Percentiles rank a stretch among this genome's conserved stretches.
These are phyloP conservation scores for Purshia tridentata DNA, from an alignment of 306 rosid genomes.

Conservation along the genomic window DNA sequence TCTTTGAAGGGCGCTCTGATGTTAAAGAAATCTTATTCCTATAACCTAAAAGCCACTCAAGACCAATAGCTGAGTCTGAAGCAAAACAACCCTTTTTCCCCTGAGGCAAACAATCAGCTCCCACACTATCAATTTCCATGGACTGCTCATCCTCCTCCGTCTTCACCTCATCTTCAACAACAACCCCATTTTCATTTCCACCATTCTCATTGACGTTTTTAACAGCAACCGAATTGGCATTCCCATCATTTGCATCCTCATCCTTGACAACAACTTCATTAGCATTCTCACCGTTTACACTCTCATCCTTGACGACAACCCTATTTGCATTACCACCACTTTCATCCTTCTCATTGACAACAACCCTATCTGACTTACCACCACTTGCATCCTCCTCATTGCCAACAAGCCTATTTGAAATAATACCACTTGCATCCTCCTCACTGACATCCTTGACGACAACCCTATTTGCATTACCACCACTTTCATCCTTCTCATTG, in stretches of 20 bases:
- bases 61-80: constrained; percentile 34
- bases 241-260: not conserved
- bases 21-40: constrained; percentile 62
- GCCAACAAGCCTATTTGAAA: not conserved
- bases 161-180: constrained; percentile 32
- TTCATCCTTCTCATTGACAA: not conserved
- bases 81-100: constrained; percentile 28
- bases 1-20: constrained; percentile 91
- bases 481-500: constrained; percentile 1
- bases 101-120: constrained; percentile 30
- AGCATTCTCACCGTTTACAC: not conserved
- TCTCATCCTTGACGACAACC: not conserved
- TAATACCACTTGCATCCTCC: constrained; percentile 9
- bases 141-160: constrained; percentile 19
- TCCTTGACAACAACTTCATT: not conserved
- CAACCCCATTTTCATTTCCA: constrained; percentile 21
- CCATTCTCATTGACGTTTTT: not conserved
- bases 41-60: constrained; percentile 87
- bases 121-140: constrained; percentile 37
- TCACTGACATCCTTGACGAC: not conserved
- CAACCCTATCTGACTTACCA: constrained; percentile 5
- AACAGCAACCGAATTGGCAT: not conserved
- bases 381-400: constrained; percentile 6
- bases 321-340: not conserved
- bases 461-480: not conserved